Evolutionary conservation across 371 early-diverging fungal genomes (phyloP).

Genomic region (Basidiobolus meristosporus): DNA sequence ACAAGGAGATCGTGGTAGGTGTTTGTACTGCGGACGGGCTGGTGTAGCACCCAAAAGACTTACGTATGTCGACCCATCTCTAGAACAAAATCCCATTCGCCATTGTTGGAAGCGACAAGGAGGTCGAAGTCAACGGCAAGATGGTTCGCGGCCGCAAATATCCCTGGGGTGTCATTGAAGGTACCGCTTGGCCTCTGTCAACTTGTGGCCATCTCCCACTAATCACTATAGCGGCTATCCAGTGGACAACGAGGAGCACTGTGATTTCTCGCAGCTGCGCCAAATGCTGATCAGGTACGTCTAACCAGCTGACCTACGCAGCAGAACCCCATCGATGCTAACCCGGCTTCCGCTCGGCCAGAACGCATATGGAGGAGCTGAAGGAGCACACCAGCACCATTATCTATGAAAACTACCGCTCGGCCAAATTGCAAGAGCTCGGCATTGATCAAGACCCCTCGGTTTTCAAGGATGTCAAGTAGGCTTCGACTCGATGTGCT

Average conservation of each 20-base stretch:
- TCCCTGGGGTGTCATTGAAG: slow-evolving; percentile 89
- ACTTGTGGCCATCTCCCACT: neutral
- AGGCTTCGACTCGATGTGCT: no score
- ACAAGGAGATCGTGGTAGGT: slow-evolving; percentile 73
- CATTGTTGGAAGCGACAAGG: slow-evolving; percentile 87
- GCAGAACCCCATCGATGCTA: no score
- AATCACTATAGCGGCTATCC: no score
- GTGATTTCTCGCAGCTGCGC: slow-evolving; percentile 88
- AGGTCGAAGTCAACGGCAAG: slow-evolving; percentile 69
- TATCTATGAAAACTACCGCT: slow-evolving; percentile 80
- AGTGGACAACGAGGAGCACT: slow-evolving; percentile 78
- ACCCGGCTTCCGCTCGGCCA: slow-evolving; percentile 1
- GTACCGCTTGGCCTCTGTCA: no score
- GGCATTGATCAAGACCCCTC: slow-evolving; percentile 63
- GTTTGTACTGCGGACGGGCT: no score
- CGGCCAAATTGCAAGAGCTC: slow-evolving; percentile 63
- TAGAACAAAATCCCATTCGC: slow-evolving; percentile 81
- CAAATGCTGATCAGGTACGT: slow-evolving; percentile 58
- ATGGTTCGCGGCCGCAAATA: slow-evolving; percentile 85
- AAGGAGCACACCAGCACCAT: slow-evolving; percentile 72
- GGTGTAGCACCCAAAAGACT: no score
- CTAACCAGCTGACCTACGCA: no score
- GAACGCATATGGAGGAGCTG: slow-evolving; percentile 82
- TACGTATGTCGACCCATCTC: no score
- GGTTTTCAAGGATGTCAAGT: slow-evolving; percentile 68